Evolutionary conservation across 495 filamentous ascomycete genomes (phyloP), one percentile per base, ranked within the genome.

Genomic region (Mycothermus thermophilus): DNA sequence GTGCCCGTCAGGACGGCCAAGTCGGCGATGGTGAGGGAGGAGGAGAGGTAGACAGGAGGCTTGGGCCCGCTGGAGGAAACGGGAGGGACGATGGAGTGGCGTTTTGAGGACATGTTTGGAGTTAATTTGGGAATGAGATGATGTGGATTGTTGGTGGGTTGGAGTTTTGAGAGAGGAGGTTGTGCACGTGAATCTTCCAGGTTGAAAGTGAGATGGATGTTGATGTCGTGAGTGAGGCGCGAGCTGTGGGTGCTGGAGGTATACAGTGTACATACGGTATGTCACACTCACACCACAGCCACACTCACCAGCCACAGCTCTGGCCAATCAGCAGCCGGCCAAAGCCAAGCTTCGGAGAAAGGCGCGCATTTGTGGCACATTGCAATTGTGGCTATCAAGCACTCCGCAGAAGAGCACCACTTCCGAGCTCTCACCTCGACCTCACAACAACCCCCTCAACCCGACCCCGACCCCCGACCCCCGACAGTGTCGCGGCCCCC

Each of bases 1-100:
- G 68, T 74, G 16, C 86, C 86, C 5, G 72, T 73, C 38, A 93
- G 63, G 7, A 74, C 47, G 5, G 77, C 80, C n/a, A 74, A 72
- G 43, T 88, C 80, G 48, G 83, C 70, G 51, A 94, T 77, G 28
- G 74, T 74, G 38, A 81, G 65, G 16, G 67, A 70, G 3, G 79
- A 66, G 38, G 83, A 72, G 48, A 84, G 72, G 49, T 72, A 69
- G 41, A 81, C 65, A 9, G 81, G 77, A 0, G 86, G 75, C 49
- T 74, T 75, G 7, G 69, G 62, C 21, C 58, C 60, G 12, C 61
- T 47, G 8, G 52, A 46, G 24, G 45, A 40, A 9, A 60, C 54
- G 14, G 66, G 49, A 1, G 69, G 64, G 27, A 64, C 42, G 35
- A 62, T 63, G 2, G 67, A 69, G 37, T 64, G 62, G 16, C 69